Percentiles rank a stretch among this genome's conserved stretches.
phyloP scores from a whole-genome alignment of 768 basidiomycete species.

The Macrolepiota albuminosa region DNA sequence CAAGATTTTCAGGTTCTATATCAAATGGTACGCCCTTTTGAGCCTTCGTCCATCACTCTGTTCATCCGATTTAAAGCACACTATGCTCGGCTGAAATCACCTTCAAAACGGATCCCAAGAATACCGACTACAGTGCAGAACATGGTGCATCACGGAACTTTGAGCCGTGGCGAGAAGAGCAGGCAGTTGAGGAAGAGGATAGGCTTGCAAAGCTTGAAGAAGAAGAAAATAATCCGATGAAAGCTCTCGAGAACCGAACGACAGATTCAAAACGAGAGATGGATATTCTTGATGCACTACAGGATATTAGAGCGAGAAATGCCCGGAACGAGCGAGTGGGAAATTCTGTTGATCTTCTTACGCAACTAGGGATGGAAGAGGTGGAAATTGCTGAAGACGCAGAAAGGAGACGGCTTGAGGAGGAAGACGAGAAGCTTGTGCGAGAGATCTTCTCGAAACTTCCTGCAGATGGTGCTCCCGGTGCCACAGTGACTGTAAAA shows the following conservation, averaged over 20 bases:
- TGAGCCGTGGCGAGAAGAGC: slow-evolving; percentile 92
- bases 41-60: not conserved
- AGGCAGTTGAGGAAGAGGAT: slow-evolving; percentile 77
- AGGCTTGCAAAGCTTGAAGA: slow-evolving; percentile 81
- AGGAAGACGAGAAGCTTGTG: slow-evolving; percentile 92
- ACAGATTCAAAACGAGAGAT: slow-evolving; percentile 94
- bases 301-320: slow-evolving; percentile 85
- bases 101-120: slow-evolving; percentile 99
- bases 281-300: slow-evolving; percentile 95
- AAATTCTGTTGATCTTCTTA: slow-evolving; percentile 64
- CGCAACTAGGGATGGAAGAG: slow-evolving; percentile 59
- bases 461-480: slow-evolving; percentile 21
- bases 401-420: slow-evolving; percentile 65
- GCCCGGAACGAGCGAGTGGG: slow-evolving; percentile 86
- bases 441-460: slow-evolving; percentile 82
- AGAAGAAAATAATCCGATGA: slow-evolving; percentile 97
- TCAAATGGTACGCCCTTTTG: slow-evolving; percentile 66
- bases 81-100: slow-evolving; percentile 97
- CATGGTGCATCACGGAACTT: slow-evolving; percentile 98
- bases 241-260: slow-evolving; percentile 89
- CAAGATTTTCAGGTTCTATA: slow-evolving; percentile 92
- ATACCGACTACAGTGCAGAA: slow-evolving; percentile 90
- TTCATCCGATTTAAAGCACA: slow-evolving; percentile 49
- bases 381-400: slow-evolving; percentile 75
- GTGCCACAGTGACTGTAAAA: slow-evolving; percentile 64